These are phyloP conservation scores for Tinospora cordifolia DNA, from an alignment of 164 flowering plant genomes.

Conservation along the genomic window DNA sequence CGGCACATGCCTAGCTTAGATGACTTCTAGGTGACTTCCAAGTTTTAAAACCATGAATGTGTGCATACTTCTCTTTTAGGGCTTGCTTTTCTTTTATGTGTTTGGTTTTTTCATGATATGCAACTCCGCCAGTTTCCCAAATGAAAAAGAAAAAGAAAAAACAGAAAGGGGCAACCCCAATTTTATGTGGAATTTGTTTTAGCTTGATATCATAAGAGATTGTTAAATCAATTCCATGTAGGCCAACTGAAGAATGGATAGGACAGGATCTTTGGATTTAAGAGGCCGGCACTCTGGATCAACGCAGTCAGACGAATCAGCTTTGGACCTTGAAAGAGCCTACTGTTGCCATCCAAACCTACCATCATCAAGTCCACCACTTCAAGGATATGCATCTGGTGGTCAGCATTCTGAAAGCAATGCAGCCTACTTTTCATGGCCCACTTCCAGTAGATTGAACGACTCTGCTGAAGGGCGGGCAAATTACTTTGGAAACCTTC, in stretches of 20 bases:
- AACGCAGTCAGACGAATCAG: conserved; percentile 74
- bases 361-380: conserved; percentile 54
- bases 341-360: conserved; percentile 40
- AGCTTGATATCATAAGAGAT: conserved; percentile 1
- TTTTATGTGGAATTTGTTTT: conserved; percentile 1
- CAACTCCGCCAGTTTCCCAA: neutral
- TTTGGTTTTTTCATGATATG: too few relatives aligned
- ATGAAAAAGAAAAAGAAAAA: neutral
- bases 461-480: conserved; percentile 88
- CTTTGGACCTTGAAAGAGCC: conserved; percentile 67
- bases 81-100: too few relatives aligned
- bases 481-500: conserved; percentile 82
- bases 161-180: neutral
- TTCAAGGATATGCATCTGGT: conserved; percentile 60
- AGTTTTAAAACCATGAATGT: neutral
- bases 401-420: conserved; percentile 74
- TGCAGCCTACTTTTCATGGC: conserved; percentile 97
- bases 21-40: neutral
- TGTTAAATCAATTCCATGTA: conserved; percentile 18
- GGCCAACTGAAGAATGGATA: conserved; percentile 50
- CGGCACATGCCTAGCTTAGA: neutral
- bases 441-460: conserved; percentile 61
- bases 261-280: conserved; percentile 31
- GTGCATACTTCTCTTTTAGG: neutral
- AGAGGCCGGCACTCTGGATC: conserved; percentile 60